A percentile compares a stretch with the other conserved stretches of the same genome.
Conservation (phyloP, 2,329 filamentous ascomycete genomes). For the Hypoxylon sp. region DNA sequence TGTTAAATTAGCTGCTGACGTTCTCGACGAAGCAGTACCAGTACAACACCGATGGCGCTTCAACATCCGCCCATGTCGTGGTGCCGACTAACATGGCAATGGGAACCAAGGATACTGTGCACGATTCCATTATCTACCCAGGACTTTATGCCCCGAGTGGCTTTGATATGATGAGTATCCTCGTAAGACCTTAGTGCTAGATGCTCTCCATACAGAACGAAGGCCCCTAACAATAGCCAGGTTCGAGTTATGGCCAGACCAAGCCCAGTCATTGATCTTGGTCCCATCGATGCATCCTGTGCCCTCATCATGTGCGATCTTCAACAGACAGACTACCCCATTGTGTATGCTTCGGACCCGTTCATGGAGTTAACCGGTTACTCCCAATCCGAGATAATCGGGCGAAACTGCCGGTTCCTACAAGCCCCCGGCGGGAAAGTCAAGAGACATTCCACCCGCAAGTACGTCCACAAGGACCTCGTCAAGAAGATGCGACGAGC, state of each 20-base stretch:
- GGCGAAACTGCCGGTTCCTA: slow-evolving; percentile 87
- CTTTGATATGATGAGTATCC: slow-evolving; percentile 68
- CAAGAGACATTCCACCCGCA: slow-evolving; percentile 69
- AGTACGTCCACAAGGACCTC: slow-evolving; percentile 76
- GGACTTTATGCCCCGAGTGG: slow-evolving; percentile 70
- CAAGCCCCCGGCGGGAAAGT: slow-evolving; percentile 81
- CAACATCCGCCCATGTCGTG: slow-evolving; percentile 12
- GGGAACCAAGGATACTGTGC: slow-evolving; percentile 41
- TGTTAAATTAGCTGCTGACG: slow-evolving; percentile 17
- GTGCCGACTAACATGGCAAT: slow-evolving; percentile 30
- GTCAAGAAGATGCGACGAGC: slow-evolving; percentile 68
- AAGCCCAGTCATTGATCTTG: slow-evolving; percentile 83
- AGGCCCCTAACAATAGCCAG: slow-evolving; percentile 49
- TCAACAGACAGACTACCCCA: slow-evolving; percentile 78
- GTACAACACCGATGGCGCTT: slow-evolving; percentile 46
- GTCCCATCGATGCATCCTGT: slow-evolving; percentile 86
- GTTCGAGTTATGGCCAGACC: slow-evolving; percentile 76
- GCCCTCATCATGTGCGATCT: slow-evolving; percentile 88
- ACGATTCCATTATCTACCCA: slow-evolving; percentile 68
- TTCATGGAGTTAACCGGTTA: slow-evolving; percentile 88
- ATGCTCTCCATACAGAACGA: neutral
- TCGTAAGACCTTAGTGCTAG: slow-evolving; percentile 59
- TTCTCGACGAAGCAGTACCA: slow-evolving; percentile 46
- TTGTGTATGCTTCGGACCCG: slow-evolving; percentile 86
- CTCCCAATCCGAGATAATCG: slow-evolving; percentile 78